A percentile compares a stretch with the other conserved stretches of the same genome.
Evolutionary conservation across 441 rosid species (phyloP).

Genomic region (Hura crepitans): DNA sequence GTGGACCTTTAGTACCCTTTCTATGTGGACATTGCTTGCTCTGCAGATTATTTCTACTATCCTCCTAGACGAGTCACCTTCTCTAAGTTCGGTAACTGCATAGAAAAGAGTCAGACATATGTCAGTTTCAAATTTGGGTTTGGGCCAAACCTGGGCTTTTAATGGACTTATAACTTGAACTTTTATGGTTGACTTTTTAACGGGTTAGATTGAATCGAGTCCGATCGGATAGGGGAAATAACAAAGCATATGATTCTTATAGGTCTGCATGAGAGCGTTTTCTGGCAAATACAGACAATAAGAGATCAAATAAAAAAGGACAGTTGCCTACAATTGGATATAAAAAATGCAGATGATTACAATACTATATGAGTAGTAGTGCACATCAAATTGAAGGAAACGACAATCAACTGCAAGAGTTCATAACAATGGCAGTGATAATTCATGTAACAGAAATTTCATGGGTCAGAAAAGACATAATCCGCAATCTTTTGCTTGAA

Average conservation of each 20-base stretch:
- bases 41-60: constrained; percentile 63
- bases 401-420: constrained; percentile 15
- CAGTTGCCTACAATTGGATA: background rate
- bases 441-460: constrained; percentile 5
- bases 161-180: too few relatives aligned
- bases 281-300: background rate
- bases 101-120: background rate
- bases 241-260: too few relatives aligned
- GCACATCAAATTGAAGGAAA: constrained; percentile 2
- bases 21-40: constrained; percentile 25
- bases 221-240: too few relatives aligned
- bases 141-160: too few relatives aligned
- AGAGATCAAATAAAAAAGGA: background rate
- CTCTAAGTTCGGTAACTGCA: constrained; percentile 50
- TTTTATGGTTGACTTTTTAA: too few relatives aligned
- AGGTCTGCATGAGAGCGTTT: background rate
- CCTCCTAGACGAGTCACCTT: constrained; percentile 58
- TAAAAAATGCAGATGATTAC: background rate
- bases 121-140: background rate
- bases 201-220: too few relatives aligned
- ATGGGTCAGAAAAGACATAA: background rate
- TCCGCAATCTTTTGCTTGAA: background rate
- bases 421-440: constrained; percentile 15
- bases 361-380: background rate
- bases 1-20: constrained; percentile 45